Base-by-base conservation (phyloP, 768 basidiomycete species). In the Strobilomyces confusus region DNA sequence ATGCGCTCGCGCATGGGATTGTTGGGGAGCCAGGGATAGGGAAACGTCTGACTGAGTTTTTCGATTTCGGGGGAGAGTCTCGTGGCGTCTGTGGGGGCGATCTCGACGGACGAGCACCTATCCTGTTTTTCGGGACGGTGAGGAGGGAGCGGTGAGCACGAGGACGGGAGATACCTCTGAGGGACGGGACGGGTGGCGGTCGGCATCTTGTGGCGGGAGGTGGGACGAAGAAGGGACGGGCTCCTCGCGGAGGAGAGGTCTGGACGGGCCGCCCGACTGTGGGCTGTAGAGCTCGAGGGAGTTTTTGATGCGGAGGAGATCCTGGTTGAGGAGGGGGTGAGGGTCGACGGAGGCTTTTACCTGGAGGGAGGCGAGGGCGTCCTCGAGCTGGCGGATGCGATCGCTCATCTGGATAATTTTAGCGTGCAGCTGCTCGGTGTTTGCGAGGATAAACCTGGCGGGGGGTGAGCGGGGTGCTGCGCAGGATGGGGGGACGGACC, bases 1-100 rank as follows among this genome's bases (percentile, higher is more conserved):
- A n/a, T n/a, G n/a, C n/a, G n/a, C n/a, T n/a, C n/a, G n/a, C n/a
- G n/a, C 62, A 84, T 81, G 55, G 74, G 75, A 52, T 84, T 77
- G 67, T 87, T 80, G 19, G 82, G 77, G 14, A 78, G 73, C 81
- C 83, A 85, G 0, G 84, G 83, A 47, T 86, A 85, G 1, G 86
- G 86, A 58, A 87, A 89, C 0, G 82, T 80, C 47, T 81, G 75
- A 61, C 83, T 84, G 48, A 89, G 75, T 58, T 80, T 69, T 29
- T 70, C 69, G 51, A 70, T 69, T 36, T 72, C 70, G 14, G 68
- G 69, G 13, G 62, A 68, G 40, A 69, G 61, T 47, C 56, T 52
- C 1, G 60, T 61, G 0, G 51, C 9, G 37, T 65, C 69, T 0
- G 60, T 2, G 22, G 43, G 38, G 0, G 47, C 32, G 59, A 64